These are phyloP conservation scores for Mimosa pudica DNA, from an alignment of 306 rosid genomes.

Conservation along the genomic window DNA sequence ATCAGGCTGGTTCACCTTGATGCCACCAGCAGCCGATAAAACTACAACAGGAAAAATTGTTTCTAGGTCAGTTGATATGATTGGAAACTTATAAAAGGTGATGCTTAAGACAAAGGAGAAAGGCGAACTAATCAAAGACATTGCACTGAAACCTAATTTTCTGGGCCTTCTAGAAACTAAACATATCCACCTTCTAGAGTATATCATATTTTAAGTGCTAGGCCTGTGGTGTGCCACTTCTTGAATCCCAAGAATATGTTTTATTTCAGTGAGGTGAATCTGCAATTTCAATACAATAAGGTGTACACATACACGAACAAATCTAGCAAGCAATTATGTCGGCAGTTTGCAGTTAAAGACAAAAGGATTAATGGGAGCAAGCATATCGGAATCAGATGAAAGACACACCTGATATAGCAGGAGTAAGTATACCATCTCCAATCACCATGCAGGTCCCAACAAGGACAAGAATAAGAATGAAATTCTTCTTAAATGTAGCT, in stretches of 20 bases:
- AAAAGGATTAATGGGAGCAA: constrained; percentile 15
- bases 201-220: constrained; percentile 9
- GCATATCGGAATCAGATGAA: constrained; percentile 36
- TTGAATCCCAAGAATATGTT: constrained; percentile 19
- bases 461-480: constrained; percentile 75
- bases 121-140: constrained; percentile 2
- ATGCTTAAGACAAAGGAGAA: not conserved
- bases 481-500: constrained; percentile 49
- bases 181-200: not conserved
- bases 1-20: constrained; percentile 65
- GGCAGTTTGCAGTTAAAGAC: constrained; percentile 5
- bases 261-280: constrained; percentile 17
- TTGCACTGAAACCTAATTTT: constrained; percentile 6
- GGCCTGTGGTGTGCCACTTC: not conserved
- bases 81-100: constrained; percentile 9
- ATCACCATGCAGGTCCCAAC: constrained; percentile 91
- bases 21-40: constrained; percentile 95
- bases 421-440: constrained; percentile 94
- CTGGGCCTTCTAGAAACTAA: not conserved
- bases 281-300: not conserved
- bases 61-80: constrained; percentile 35
- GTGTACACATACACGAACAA: not conserved
- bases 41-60: constrained; percentile 52
- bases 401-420: constrained; percentile 77
- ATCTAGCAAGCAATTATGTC: constrained; percentile 15